Percentiles rank a stretch among this genome's conserved stretches.
Conservation (phyloP, 768 basidiomycete species). For the Pulveroboletus sp. region DNA sequence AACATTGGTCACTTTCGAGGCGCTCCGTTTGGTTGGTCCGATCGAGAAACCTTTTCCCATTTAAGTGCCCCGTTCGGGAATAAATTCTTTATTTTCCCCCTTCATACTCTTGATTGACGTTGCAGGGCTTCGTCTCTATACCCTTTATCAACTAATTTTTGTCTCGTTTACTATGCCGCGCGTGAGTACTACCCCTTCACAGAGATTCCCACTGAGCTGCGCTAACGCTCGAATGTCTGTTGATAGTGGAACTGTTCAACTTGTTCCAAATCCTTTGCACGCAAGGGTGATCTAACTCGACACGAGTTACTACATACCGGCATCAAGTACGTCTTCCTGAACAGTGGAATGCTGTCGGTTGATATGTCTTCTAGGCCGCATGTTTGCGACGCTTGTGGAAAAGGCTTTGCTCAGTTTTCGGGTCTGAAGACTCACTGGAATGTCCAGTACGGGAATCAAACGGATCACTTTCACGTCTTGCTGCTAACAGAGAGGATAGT, state of each 20-base stretch:
- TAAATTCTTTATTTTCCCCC: conserved; percentile 4
- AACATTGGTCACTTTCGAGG: conserved; percentile 7
- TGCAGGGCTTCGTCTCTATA: conserved; percentile 44
- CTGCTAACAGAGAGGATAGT: conserved; percentile 31
- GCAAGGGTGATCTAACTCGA: conserved; percentile 58
- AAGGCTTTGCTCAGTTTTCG: conserved; percentile 54
- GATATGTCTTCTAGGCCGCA: conserved; percentile 41
- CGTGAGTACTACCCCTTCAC: conserved; percentile 11
- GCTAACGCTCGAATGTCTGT: not conserved
- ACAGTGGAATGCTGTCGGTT: not conserved
- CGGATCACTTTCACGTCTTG: not conserved
- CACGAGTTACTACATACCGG: conserved; percentile 51
- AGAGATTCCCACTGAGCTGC: not conserved
- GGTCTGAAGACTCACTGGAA: conserved; percentile 63
- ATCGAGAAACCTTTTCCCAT: conserved; percentile 8
- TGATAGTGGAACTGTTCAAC: conserved; percentile 38
- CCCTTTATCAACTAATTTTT: conserved; percentile 15
- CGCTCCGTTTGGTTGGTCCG: conserved; percentile 7
- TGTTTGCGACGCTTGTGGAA: conserved; percentile 48
- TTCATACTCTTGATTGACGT: conserved; percentile 31
- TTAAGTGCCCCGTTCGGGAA: conserved; percentile 15
- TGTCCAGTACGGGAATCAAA: conserved; percentile 49
- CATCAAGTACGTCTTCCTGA: conserved; percentile 38
- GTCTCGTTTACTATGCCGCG: conserved; percentile 18
- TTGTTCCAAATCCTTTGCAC: conserved; percentile 49